Percentiles rank a stretch among this genome's conserved stretches.
Conservation (phyloP, 140 eudicot genomes). For the Bidens hawaiensis region DNA sequence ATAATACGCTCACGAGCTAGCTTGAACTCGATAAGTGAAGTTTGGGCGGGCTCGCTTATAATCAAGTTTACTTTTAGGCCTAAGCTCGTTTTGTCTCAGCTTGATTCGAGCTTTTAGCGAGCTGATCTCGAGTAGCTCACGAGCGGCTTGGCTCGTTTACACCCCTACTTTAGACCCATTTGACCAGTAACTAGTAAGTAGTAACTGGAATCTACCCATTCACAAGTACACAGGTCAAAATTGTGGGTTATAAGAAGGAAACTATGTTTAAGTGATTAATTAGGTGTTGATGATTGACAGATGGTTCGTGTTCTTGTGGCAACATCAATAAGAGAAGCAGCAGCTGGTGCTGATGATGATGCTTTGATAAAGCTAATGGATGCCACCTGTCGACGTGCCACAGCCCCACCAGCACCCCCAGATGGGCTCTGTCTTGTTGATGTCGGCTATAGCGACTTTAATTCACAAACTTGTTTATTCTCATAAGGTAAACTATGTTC, state of each 20-base stretch:
- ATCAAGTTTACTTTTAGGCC: too few relatives aligned
- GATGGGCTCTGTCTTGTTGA: conserved; percentile 95
- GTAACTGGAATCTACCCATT: neutral
- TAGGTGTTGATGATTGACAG: conserved; percentile 34
- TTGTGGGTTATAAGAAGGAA: neutral
- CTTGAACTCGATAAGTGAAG: too few relatives aligned
- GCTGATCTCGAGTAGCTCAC: too few relatives aligned
- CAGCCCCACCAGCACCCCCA: conserved; percentile 98
- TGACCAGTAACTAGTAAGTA: neutral
- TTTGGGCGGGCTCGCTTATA: too few relatives aligned
- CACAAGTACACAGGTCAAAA: neutral
- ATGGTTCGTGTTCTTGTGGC: conserved; percentile 98
- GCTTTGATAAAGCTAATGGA: conserved; percentile 82
- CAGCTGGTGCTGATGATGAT: conserved; percentile 95
- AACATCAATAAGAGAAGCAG: conserved; percentile 89
- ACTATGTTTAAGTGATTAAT: neutral
- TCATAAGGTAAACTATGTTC: conserved; percentile 22
- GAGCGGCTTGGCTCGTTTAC: too few relatives aligned
- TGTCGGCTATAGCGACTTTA: conserved; percentile 77
- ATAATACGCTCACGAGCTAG: too few relatives aligned
- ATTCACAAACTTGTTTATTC: conserved; percentile 48
- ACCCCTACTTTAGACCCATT: neutral
- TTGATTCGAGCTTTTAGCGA: too few relatives aligned
- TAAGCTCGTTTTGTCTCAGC: too few relatives aligned
- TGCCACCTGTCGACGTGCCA: conserved; percentile 95